A percentile compares a stretch with the other conserved stretches of the same genome.
These are phyloP conservation scores for Beauveria brongniartii DNA, from an alignment of 2,329 filamentous ascomycete species.

Conservation along the genomic window DNA sequence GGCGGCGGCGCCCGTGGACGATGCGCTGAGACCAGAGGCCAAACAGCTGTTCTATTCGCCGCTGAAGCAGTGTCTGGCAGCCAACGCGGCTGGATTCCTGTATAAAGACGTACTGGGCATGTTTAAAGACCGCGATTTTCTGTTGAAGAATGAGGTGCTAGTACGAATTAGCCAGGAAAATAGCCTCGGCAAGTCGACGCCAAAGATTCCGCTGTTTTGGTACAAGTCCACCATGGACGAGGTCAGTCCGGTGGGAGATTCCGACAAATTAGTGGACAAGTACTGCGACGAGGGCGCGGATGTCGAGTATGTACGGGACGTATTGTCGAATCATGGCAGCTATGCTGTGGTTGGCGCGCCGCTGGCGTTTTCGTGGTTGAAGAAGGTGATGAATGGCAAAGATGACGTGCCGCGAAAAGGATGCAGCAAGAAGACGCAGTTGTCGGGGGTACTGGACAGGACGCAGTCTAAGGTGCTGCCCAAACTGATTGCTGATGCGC, in stretches of 20 bases:
- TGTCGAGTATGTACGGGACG: conserved; percentile 5
- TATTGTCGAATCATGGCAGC: conserved; percentile 1
- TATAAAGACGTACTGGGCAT: conserved; percentile 1
- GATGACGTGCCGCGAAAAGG: not conserved
- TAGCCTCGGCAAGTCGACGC: not conserved
- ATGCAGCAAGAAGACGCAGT: not conserved
- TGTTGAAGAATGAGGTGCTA: not conserved
- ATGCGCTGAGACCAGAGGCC: not conserved
- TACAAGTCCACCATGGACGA: conserved; percentile 6
- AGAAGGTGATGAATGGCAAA: not conserved
- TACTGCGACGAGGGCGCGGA: conserved; percentile 1
- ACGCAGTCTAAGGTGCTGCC: conserved; percentile 1
- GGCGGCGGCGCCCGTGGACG: not conserved
- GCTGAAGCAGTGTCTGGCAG: conserved; percentile 16
- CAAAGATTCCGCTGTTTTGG: conserved; percentile 5
- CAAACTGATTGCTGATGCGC: not conserved
- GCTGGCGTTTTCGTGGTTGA: conserved; percentile 5
- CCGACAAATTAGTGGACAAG: not conserved
- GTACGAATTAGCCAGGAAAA: not conserved
- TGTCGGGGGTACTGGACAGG: not conserved
- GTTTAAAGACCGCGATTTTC: not conserved
- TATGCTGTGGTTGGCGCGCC: not conserved
- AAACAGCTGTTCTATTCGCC: conserved; percentile 20
- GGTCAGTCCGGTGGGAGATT: not conserved
- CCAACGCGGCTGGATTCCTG: not conserved